Evolutionary conservation across 108 stramenopile genomes (phyloP), one percentile per base, ranked within the genome.

Genomic region (Heterococcus sp.): DNA sequence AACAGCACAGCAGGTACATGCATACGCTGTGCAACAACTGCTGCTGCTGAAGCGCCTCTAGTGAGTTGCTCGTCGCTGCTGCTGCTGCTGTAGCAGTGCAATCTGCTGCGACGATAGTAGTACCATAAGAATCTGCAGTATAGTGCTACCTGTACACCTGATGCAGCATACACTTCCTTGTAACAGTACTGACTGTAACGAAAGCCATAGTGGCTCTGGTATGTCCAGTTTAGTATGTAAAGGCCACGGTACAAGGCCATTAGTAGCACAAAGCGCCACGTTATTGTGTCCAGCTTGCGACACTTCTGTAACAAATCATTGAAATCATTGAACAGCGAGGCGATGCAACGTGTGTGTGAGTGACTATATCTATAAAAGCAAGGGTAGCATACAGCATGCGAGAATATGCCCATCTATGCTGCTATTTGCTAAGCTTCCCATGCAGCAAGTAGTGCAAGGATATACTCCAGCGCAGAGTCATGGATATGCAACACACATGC

Each of bases 221-320:
- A 98, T 38, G 98, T 88, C 98, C 98, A 99, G 85, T 99, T 99
- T n/a, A 98, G 83, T 79, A 99, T 95, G 89, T 99, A 99, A 3
- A 99, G 85, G 26, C 89, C 94, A 58, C 97, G 91, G 82, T 99
- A 99, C 38, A 93, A 88, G 68, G 97, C 98, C 92, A 99, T 93
- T 75, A 94, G 92, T 84, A 96, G 94, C 79, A 99, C 91, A 88
- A 98, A 99, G 85, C 97, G 94, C 29, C 95, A 95, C 21, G 97
- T 98, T 74, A 99, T 87, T 89, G 96, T 99, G 87, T 96, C 95
- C 26, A 96, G 93, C 68, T 98, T 96, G 31, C 96, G 89, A 85
- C 93, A 97, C 26, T 96, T 91, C 46, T 58, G 46, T 21, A 21
- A 8, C n/a, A n/a, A n/a, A n/a, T n/a, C n/a, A n/a, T n/a, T n/a